phyloP scores from a whole-genome alignment of 139 green algal genomes.

The Tetraselmis chui region DNA sequence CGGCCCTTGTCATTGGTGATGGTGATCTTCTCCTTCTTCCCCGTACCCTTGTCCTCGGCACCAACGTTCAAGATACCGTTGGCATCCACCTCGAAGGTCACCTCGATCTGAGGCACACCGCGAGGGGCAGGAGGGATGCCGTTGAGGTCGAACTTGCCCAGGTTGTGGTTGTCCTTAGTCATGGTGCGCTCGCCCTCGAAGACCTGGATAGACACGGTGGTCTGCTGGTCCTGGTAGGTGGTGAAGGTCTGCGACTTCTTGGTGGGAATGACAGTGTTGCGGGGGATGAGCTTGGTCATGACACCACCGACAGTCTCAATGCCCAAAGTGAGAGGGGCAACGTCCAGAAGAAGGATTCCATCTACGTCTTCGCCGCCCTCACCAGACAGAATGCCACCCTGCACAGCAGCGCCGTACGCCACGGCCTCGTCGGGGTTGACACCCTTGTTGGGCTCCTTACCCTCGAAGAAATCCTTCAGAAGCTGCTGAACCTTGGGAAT shows the following conservation, averaged over 20 bases:
- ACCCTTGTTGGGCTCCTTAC: constrained; percentile 56
- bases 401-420: constrained; percentile 53
- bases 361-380: constrained; percentile 39
- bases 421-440: constrained; percentile 64
- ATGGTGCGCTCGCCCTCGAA: constrained; percentile 86
- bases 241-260: constrained; percentile 99
- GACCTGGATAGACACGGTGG: constrained; percentile 82
- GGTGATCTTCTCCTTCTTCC: constrained; percentile 78
- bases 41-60: constrained; percentile 78
- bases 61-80: constrained; percentile 89
- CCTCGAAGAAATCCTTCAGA: constrained; percentile 55
- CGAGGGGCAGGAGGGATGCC: constrained; percentile 82
- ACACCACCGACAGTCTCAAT: constrained; percentile 89
- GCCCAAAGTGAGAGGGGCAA: constrained; percentile 83
- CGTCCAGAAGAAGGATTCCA: constrained; percentile 83
- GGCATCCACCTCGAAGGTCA: constrained; percentile 83
- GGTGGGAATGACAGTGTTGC: constrained; percentile 90
- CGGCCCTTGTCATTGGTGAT: constrained; percentile 77
- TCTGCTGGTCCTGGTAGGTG: constrained; percentile 97
- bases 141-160: constrained; percentile 86
- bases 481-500: constrained; percentile 60
- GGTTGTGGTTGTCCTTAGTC: constrained; percentile 91
- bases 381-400: constrained; percentile 54
- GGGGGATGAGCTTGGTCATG: constrained; percentile 91
- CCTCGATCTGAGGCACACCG: constrained; percentile 79